Evolutionary conservation across 2,329 filamentous ascomycete genomes (phyloP).

Genomic region (Chaetomiaceae sp.): DNA sequence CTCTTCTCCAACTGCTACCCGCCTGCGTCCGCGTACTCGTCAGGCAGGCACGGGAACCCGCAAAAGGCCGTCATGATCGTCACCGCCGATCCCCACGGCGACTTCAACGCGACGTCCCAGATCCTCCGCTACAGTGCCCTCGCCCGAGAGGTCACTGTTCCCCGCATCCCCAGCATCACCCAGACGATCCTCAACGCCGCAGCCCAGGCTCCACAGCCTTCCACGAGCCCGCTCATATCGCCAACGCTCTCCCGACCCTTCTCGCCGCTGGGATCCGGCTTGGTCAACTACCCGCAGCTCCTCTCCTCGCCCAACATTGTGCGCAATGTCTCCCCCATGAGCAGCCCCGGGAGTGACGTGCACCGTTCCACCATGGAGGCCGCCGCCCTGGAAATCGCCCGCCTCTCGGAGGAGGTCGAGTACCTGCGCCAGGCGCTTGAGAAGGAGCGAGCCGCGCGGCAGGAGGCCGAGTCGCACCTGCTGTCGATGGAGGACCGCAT

Average conservation of each 20-base stretch:
- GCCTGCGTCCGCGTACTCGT: slow-evolving; percentile 47
- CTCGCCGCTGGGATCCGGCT: slow-evolving; percentile 35
- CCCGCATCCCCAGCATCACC: slow-evolving; percentile 78
- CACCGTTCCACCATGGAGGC: slow-evolving; percentile 74
- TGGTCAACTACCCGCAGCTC: slow-evolving; percentile 20
- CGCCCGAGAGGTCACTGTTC: slow-evolving; percentile 87
- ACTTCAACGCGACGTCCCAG: slow-evolving; percentile 95
- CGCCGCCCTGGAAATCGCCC: slow-evolving; percentile 73
- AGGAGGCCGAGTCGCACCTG: slow-evolving; percentile 69
- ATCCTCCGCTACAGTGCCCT: slow-evolving; percentile 92
- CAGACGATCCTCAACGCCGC: slow-evolving; percentile 56
- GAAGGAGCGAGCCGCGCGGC: slow-evolving; percentile 65
- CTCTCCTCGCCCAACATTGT: slow-evolving; percentile 24
- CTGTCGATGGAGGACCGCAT: slow-evolving; percentile 63
- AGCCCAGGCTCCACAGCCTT: slow-evolving; percentile 24
- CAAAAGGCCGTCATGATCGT: slow-evolving; percentile 96
- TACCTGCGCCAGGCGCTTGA: slow-evolving; percentile 65
- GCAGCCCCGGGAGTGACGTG: slow-evolving; percentile 38
- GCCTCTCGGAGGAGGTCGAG: slow-evolving; percentile 75
- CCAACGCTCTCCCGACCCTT: slow-evolving; percentile 38
- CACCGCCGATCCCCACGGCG: slow-evolving; percentile 85
- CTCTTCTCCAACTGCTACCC: slow-evolving; percentile 86
- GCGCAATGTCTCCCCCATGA: slow-evolving; percentile 38
- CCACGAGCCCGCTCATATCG: slow-evolving; percentile 30
- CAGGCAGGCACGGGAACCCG: slow-evolving; percentile 55